Evolutionary conservation across 1,139 yeast species (phyloP).

Genomic region (Sugiyamaella sp.): DNA sequence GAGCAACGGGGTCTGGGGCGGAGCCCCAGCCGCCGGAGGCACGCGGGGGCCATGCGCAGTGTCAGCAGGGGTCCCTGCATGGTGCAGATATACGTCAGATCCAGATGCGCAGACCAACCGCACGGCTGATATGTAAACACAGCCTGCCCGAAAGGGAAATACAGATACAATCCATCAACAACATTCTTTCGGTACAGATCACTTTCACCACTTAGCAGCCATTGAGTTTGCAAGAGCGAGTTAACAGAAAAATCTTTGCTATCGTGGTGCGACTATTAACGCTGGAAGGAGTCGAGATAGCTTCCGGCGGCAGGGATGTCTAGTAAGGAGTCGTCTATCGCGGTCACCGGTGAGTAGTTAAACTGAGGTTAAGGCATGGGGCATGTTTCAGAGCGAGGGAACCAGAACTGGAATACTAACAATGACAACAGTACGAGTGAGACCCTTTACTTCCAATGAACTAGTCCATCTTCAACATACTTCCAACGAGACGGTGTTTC

Average conservation of each 20-base stretch:
- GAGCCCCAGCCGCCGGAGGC: too few species aligned
- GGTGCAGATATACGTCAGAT: background rate
- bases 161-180: slow-evolving; percentile 8
- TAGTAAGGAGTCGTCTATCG: slow-evolving; percentile 17
- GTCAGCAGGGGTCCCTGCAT: slow-evolving; percentile 8
- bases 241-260: background rate
- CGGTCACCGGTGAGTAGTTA: slow-evolving; percentile 17
- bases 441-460: slow-evolving; percentile 77
- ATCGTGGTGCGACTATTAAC: background rate
- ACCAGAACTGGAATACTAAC: background rate
- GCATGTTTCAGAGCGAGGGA: too few species aligned
- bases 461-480: slow-evolving; percentile 45
- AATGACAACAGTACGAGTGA: slow-evolving; percentile 51
- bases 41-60: background rate
- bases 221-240: background rate
- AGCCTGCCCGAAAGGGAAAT: slow-evolving; percentile 10
- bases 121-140: slow-evolving; percentile 18
- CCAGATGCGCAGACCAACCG: background rate
- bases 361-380: background rate
- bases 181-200: slow-evolving; percentile 9
- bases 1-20: too few species aligned
- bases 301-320: background rate
- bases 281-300: background rate
- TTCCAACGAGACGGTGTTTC: slow-evolving; percentile 45
- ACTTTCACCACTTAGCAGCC: background rate